Evolutionary conservation across 2,329 filamentous ascomycete species (phyloP), one percentile per base, ranked within the genome.

Genomic region (Penicillium capsulatum): DNA sequence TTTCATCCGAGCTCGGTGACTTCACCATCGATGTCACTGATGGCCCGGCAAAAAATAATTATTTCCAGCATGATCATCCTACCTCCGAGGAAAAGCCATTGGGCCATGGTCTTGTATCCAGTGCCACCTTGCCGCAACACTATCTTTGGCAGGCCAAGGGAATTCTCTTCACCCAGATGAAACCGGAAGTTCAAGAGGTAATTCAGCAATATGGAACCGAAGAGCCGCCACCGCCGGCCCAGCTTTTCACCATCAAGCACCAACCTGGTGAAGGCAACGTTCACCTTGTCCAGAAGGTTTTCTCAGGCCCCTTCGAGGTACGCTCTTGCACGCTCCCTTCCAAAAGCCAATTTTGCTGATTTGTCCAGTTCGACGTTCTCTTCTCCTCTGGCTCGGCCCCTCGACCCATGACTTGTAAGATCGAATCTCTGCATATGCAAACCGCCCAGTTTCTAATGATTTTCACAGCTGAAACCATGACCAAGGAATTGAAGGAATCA

Each of bases 231-330:
- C 89, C 90, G 7, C 84, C 91, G 2, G 88, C 84, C 70, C 86
- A 92, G 61, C 75, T 90, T 1, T 96, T 94, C 64, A 86, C 86
- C 5, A 74, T 97, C 38, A 67, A 73, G 31, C 84, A 94, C 61
- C 65, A 66, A 9, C 61, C 60, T 14, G 62, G 60, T 5, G 48
- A 61, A 17, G 91, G 89, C 19, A 97, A 97, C 58, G 69, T 87
- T 10, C 91, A 98, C 49, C 69, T 95, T 28, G 75, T 97, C 11
- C 88, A 98, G 66, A 96, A 95, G 68, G 80, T 89, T 2, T 97
- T 95, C 54, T 79, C 90, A 54, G 91, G 92, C 2, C 65, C 82
- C 1, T 98, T 97, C 57, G 88, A 83, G 66, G 71, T 74, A 55
- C 45, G 59, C 7, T 22, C 3, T 4, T 7, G 1, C 6, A 24